Conservation (phyloP, 2,329 filamentous ascomycete species). For the Trichoderma endophyticum region DNA sequence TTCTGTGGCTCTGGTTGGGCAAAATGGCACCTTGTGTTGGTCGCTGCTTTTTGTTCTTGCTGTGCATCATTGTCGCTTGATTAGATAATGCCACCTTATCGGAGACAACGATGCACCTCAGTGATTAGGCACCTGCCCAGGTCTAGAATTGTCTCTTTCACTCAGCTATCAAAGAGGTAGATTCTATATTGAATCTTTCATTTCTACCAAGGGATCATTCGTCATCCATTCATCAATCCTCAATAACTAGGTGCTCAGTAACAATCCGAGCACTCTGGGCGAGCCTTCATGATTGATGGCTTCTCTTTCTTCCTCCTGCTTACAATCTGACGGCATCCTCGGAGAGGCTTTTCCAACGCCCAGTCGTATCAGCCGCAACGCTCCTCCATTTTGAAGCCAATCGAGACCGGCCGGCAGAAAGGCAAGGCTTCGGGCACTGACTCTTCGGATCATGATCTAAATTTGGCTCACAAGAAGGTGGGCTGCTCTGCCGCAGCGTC, state of each 20-base stretch:
- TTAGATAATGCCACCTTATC: not conserved
- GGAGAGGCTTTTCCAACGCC: not conserved
- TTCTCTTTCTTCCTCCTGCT: not conserved
- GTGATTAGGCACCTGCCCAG: not conserved
- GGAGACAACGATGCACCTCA: not conserved
- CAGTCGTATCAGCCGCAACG: not conserved
- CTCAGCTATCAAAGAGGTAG: not conserved
- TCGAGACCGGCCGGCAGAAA: not conserved
- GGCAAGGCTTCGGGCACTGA: not conserved
- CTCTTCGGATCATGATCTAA: constrained; percentile 1
- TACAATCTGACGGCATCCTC: not conserved
- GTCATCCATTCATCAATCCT: not conserved
- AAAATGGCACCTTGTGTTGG: not conserved
- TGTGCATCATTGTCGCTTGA: not conserved
- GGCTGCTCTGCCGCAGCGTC: not conserved
- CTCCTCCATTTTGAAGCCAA: not conserved
- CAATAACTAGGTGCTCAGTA: not conserved
- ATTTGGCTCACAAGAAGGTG: not conserved
- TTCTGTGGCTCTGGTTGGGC: not conserved
- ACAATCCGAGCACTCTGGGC: not conserved
- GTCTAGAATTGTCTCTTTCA: not conserved
- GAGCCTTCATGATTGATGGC: not conserved
- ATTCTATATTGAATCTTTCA: not conserved
- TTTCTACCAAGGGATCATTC: not conserved
- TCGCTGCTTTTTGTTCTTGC: not conserved